A percentile compares a stretch with the other conserved stretches of the same genome.
Evolutionary conservation across 176 grass and related monocot genomes (phyloP).

Genomic region (Eleusine indica): DNA sequence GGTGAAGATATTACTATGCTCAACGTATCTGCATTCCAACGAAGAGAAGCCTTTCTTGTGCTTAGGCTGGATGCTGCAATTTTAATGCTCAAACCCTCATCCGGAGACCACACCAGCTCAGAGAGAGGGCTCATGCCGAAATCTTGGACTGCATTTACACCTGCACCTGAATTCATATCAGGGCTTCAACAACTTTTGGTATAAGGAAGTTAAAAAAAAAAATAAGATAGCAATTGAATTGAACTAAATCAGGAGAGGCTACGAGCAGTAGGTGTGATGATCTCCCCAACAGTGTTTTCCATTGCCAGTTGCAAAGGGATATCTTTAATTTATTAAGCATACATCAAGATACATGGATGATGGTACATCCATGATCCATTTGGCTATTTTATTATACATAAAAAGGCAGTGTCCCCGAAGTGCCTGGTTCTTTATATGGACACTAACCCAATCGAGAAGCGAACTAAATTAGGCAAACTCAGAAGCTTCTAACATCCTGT

Average conservation of each 20-base stretch:
- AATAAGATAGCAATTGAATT: not conserved
- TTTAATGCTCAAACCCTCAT: constrained; percentile 73
- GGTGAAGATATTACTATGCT: constrained; percentile 72
- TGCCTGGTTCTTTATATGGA: not conserved
- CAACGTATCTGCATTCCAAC: constrained; percentile 71
- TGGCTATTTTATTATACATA: not conserved
- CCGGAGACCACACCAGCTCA: constrained; percentile 80
- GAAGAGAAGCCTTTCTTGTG: constrained; percentile 64
- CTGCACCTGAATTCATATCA: constrained; percentile 65
- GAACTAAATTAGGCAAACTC: not conserved
- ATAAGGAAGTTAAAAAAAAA: constrained; percentile 13
- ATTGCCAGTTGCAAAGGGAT: not conserved
- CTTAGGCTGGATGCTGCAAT: constrained; percentile 57
- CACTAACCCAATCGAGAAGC: not conserved
- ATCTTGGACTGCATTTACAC: constrained; percentile 82
- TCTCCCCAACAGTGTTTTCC: not conserved
- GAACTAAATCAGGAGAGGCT: not conserved
- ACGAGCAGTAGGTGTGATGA: not conserved
- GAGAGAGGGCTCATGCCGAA: constrained; percentile 65
- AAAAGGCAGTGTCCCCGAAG: not conserved
- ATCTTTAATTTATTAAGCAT: not conserved
- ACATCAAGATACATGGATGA: not conserved
- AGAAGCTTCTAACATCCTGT: not conserved
- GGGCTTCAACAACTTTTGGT: constrained; percentile 36
- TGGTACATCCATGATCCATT: not conserved